A percentile compares a stretch with the other conserved stretches of the same genome.
Conservation (phyloP, 2,329 filamentous ascomycete genomes). For the Fusarium mundagurra region DNA sequence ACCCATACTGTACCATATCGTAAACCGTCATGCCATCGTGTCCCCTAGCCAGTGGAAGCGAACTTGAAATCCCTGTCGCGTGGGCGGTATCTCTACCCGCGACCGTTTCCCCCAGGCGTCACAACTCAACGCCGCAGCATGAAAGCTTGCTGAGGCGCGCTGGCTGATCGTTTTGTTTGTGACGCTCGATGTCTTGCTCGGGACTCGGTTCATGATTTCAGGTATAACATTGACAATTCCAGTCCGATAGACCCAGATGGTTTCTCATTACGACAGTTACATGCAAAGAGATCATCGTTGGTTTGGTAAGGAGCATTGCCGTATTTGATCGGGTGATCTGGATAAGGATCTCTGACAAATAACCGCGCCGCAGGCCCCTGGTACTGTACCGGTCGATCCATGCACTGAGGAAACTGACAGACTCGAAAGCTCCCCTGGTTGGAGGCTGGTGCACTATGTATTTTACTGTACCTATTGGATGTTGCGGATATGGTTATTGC, state of each 20-base stretch:
- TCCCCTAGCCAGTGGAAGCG: constrained; percentile 37
- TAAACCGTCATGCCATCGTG: constrained; percentile 34
- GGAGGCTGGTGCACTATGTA: not conserved
- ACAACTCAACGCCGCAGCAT: constrained; percentile 20
- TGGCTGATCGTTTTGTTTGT: constrained; percentile 17
- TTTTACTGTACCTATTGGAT: not conserved
- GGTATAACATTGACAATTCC: not conserved
- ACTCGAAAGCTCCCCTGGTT: constrained; percentile 13
- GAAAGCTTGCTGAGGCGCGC: constrained; percentile 19
- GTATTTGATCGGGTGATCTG: constrained; percentile 19
- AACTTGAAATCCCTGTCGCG: constrained; percentile 37
- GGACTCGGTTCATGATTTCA: not conserved
- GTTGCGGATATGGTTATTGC: not conserved
- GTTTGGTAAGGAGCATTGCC: constrained; percentile 11
- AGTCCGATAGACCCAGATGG: not conserved
- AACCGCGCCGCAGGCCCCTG: constrained; percentile 22
- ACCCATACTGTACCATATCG: constrained; percentile 37
- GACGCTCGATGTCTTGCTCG: constrained; percentile 2
- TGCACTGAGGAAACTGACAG: constrained; percentile 31
- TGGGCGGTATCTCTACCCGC: constrained; percentile 32
- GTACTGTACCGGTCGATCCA: constrained; percentile 32
- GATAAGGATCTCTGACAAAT: constrained; percentile 22
- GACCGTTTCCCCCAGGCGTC: constrained; percentile 30
- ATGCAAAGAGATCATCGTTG: not conserved
- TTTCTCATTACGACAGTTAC: not conserved